Evolutionary conservation across 768 basidiomycete genomes (phyloP), one percentile per base, ranked within the genome.

Genomic region (Arthromyces matolae): DNA sequence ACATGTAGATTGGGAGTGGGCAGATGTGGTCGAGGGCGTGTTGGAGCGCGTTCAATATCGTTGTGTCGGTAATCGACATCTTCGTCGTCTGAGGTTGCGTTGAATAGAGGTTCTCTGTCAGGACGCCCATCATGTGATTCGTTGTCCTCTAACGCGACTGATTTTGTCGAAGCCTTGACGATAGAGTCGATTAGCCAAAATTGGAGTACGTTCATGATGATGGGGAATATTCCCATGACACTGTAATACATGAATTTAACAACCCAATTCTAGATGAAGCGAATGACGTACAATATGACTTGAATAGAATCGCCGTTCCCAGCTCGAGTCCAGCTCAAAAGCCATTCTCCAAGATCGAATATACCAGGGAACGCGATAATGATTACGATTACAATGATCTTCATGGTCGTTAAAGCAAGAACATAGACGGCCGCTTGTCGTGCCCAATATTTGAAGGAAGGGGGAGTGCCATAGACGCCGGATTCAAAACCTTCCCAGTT

Each of bases 181-280:
- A 93, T 93, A 0, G 89, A 87, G 68, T 96, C 92, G 49, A 96
- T 93, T 42, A 96, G 71, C 83, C 93, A 93, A 76, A 97, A 97
- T 63, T 98, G 95, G 9, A 91, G 56, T 29, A 92, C 69, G 64
- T 93, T 93, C 89, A 91, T 90, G 34, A 83, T 69, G 55, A 89
- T 86, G 0, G 93, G 93, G 69, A 94, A 93, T 42, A 95, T 65
- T 43, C 91, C 90, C 90, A 97, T 93, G 19, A 85, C 86, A 56
- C 88, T 91, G 53, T 38, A 16, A 51, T 49, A 19, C 4, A 19
- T 19, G 28, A 16, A 50, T 47, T n/a, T n/a, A n/a, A n/a, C 60
- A 51, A 38, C 16, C 20, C 6, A 20, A 29, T 41, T 14, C 7
- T 12, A n/a, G 13, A 9, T 58, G 45, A 19, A 22, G 36, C 14